These are phyloP conservation scores for Tetradesmus lagerheimii DNA, from an alignment of 139 green algal species.

Conservation along the genomic window DNA sequence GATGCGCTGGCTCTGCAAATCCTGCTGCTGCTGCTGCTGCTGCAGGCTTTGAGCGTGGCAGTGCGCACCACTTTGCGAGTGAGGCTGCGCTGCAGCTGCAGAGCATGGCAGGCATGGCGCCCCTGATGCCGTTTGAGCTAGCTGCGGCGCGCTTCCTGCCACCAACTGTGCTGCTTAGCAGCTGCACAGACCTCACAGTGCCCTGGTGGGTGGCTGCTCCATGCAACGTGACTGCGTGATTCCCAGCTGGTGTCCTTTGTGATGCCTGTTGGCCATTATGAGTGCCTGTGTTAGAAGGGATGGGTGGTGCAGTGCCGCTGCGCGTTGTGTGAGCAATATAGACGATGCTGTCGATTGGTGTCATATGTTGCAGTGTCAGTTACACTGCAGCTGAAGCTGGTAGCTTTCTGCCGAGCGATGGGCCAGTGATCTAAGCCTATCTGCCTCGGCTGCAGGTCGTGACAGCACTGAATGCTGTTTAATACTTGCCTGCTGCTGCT, in stretches of 20 bases:
- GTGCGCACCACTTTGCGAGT: not conserved
- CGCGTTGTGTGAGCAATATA: not conserved
- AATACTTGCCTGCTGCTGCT: not conserved
- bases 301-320: not conserved
- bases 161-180: slow-evolving; percentile 65
- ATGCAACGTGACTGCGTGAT: too few species aligned
- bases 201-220: slow-evolving; percentile 62
- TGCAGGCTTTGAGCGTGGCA: slow-evolving; percentile 45
- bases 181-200: slow-evolving; percentile 65
- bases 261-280: too few species aligned
- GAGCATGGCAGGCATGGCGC: slow-evolving; percentile 4
- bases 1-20: not conserved
- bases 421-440: too few species aligned
- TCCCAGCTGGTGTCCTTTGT: too few species aligned
- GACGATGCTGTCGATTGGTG: not conserved
- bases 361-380: not conserved
- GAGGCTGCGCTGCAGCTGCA: slow-evolving; percentile 21
- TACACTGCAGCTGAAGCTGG: not conserved
- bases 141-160: slow-evolving; percentile 59
- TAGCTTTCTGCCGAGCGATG: too few species aligned
- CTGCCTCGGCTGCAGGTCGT: too few species aligned
- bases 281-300: not conserved
- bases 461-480: too few species aligned
- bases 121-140: slow-evolving; percentile 32
- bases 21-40: not conserved